Base-by-base conservation (phyloP, 2,329 filamentous ascomycete species). In the Xylariaceae sp. region DNA sequence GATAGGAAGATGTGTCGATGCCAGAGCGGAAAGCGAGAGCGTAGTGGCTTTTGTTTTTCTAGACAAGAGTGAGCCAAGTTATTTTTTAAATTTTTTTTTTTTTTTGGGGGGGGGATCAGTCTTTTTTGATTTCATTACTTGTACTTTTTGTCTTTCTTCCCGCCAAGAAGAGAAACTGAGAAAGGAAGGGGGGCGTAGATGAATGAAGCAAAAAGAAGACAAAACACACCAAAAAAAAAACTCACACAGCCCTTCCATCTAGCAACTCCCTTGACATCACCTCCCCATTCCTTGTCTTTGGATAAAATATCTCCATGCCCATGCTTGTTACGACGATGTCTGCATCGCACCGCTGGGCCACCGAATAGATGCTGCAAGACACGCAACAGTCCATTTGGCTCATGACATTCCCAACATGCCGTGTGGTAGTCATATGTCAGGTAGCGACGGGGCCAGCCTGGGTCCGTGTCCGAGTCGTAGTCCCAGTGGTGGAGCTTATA, bases 201-300 rank as follows among this genome's bases (percentile, higher is more conserved):
- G 3, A 4, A 19, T 19, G 19, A 19, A 19, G 5, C 3, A 34
- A 8, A 34, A 8, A 34, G 5, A 8, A 8, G 32, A 34, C 32
- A 8, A 34, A 34, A 34, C 5, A 34, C 5, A 34, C 6, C 6
- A 34, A 8, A 34, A 6, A 2, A 19, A 26, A 11, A 9, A 60
- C 64, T 53, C 59, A 66, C 63, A 35, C 62, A 64, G 4, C 58
- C 59, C 30, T 54, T 60, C 44, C 57, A 39, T 49, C 62, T 44
- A 30, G 50, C 40, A 1, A 56, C 19, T 5, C 63, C 63, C 9
- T 48, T 51, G 4, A 63, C 47, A 7, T 39, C 50, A 4, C 59
- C 59, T 3, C 51, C 53, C 63, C 62, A 64, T 2, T 51, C 50
- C 9, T 40, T 31, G 9, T 45, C 40, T 6, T 3, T 12, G 29